Evolutionary conservation across 805 yeast genomes (phyloP).

Genomic region (Schwanniomyces pseudopolymorphus): DNA sequence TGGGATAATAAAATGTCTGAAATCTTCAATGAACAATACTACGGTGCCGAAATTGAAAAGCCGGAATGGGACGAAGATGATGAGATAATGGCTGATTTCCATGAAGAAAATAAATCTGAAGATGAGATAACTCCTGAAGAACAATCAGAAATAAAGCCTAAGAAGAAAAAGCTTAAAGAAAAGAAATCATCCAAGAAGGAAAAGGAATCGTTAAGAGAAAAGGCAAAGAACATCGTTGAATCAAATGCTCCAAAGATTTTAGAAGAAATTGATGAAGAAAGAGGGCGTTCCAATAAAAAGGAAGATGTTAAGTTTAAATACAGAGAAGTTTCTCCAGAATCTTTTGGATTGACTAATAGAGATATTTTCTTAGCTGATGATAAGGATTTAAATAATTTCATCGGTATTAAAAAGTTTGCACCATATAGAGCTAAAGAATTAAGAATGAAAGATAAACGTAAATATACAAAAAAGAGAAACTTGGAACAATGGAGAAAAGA

Average conservation of each 20-base stretch:
- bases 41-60: slow-evolving; percentile 47
- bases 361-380: slow-evolving; percentile 93
- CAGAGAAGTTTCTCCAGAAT: slow-evolving; percentile 93
- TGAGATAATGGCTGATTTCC: slow-evolving; percentile 23
- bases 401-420: slow-evolving; percentile 90
- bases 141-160: slow-evolving; percentile 32
- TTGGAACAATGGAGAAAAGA: slow-evolving; percentile 87
- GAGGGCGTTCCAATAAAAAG: slow-evolving; percentile 50
- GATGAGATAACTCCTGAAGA: slow-evolving; percentile 16
- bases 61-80: slow-evolving; percentile 41
- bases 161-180: slow-evolving; percentile 56
- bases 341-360: slow-evolving; percentile 79
- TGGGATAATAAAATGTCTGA: slow-evolving; percentile 89
- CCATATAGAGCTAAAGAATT: slow-evolving; percentile 81
- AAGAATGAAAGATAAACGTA: slow-evolving; percentile 74
- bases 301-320: slow-evolving; percentile 67
- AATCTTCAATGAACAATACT: slow-evolving; percentile 82
- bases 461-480: slow-evolving; percentile 78
- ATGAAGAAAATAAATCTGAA: slow-evolving; percentile 21
- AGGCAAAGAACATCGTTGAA: slow-evolving; percentile 79
- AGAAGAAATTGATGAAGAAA: slow-evolving; percentile 68
- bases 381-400: slow-evolving; percentile 73
- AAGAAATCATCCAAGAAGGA: slow-evolving; percentile 61
- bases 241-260: slow-evolving; percentile 62
- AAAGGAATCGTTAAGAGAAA: slow-evolving; percentile 57